Base-by-base conservation (phyloP, 495 filamentous ascomycete species). In the Penicillium cataractarum region DNA sequence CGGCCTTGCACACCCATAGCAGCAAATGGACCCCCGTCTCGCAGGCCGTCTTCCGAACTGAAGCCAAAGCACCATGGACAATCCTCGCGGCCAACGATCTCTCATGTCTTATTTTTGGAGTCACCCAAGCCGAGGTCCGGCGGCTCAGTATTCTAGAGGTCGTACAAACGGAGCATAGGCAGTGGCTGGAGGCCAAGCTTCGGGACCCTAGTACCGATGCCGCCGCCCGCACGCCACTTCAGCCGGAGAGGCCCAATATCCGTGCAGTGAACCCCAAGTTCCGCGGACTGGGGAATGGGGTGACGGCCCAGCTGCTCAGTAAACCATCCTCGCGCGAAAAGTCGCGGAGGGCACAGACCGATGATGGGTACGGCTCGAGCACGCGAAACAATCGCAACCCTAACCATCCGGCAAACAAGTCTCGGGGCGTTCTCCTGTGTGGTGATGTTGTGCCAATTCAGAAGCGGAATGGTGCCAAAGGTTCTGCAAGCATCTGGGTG, bases 61-160 rank as follows among this genome's bases (percentile, higher is more conserved):
- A 96, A 74, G 83, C 91, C 48, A 83, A 88, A 48, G 82, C 90
- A 10, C 96, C 95, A 5, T 99, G 92, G 91, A 98, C 94, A 3
- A 97, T 99, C 58, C 81, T 97, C 50, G 90, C 94, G 8, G 96
- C 95, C n/a, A 99, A 99, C 70, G 95, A 99, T 73, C 81, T 99
- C 35, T 94, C 96, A 17, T 99, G 95, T 76, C 82, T 99, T 27
- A 86, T 99, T 50, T 98, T 99, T 76, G 95, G 95, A 39, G 92
- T 99, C 29, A 96, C 94, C 6, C 91, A 92, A 70, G 90, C 91
- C 9, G 95, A 99, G 76, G 89, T 99, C 35, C 87, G 92, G 31
- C 97, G 92, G 70, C 87, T 98, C 80, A 93, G 96, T 59, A 98
- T 99, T 58, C 73, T 99, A 57, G 95, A 98, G 71, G 92, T 99